A percentile compares a stretch with the other conserved stretches of the same genome.
Conservation (phyloP, 2,329 filamentous ascomycete genomes). For the Tolypocladium sp. region DNA sequence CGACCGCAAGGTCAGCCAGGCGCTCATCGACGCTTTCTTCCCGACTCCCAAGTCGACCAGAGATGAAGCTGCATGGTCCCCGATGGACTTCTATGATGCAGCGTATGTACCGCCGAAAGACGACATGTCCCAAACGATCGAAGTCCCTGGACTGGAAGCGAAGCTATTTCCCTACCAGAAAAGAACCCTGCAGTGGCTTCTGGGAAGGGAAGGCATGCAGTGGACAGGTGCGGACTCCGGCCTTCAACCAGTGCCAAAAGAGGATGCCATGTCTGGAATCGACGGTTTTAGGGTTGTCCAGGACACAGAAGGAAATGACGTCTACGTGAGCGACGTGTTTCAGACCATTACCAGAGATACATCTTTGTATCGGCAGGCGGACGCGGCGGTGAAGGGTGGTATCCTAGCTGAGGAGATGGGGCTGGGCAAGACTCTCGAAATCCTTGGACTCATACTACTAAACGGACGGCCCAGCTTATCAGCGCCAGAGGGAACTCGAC, state of each 20-base stretch:
- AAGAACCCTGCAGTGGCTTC: slow-evolving; percentile 60
- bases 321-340: slow-evolving; percentile 54
- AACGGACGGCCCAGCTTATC: slow-evolving; percentile 28
- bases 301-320: slow-evolving; percentile 25
- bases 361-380: slow-evolving; percentile 29
- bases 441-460: slow-evolving; percentile 60
- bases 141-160: slow-evolving; percentile 35
- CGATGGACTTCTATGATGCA: slow-evolving; percentile 58
- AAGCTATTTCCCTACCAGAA: slow-evolving; percentile 64
- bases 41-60: slow-evolving; percentile 4
- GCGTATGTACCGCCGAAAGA: slow-evolving; percentile 50
- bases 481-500: slow-evolving; percentile 7
- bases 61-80: slow-evolving; percentile 24
- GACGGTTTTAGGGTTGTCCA: slow-evolving; percentile 21
- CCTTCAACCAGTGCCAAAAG: slow-evolving; percentile 9
- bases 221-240: slow-evolving; percentile 23
- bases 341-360: slow-evolving; percentile 46
- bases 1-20: slow-evolving; percentile 22
- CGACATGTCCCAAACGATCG: slow-evolving; percentile 28
- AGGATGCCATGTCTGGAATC: slow-evolving; percentile 1
- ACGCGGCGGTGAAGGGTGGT: slow-evolving; percentile 43
- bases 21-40: slow-evolving; percentile 27
- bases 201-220: slow-evolving; percentile 53
- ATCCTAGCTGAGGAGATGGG: slow-evolving; percentile 79
- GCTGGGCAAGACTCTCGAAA: slow-evolving; percentile 70